A percentile compares a stretch with the other conserved stretches of the same genome.
Conservation (phyloP, 345 rosid species). For the Euphorbia tirucalli region DNA sequence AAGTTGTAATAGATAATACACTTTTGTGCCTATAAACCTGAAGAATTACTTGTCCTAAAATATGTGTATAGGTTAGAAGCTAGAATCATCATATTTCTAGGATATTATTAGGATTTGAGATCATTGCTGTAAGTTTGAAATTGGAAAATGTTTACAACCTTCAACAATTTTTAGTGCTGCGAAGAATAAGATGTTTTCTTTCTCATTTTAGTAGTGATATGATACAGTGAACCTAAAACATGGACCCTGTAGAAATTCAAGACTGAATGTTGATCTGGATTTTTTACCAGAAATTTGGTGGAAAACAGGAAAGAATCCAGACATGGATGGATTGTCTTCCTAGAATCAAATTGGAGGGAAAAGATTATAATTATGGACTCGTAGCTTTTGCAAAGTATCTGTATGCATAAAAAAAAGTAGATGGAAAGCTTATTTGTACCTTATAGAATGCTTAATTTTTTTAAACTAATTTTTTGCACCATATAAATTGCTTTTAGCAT, state of each 20-base stretch:
- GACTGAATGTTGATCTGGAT: not conserved
- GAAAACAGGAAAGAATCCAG: not conserved
- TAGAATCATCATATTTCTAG: not conserved
- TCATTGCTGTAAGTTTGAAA: not conserved
- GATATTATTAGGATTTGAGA: not conserved
- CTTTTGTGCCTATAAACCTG: not conserved
- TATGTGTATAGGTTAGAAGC: not conserved
- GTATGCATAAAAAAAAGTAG: not conserved
- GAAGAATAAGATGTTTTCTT: not conserved
- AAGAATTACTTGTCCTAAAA: not conserved
- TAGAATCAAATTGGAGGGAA: not conserved
- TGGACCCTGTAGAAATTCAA: not conserved
- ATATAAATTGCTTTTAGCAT: not conserved
- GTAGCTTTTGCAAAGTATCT: not conserved
- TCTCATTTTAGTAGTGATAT: not conserved
- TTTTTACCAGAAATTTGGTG: not conserved
- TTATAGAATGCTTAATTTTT: not conserved
- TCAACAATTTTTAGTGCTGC: not conserved
- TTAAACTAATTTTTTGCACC: not conserved
- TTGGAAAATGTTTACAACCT: not conserved
- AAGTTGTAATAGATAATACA: too few relatives aligned
- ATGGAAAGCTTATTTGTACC: not conserved
- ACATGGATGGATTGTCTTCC: not conserved
- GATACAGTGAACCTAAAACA: not conserved
- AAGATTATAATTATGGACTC: not conserved